phyloP scores from a whole-genome alignment of 345 rosid species.

The Mercurialis annua region DNA sequence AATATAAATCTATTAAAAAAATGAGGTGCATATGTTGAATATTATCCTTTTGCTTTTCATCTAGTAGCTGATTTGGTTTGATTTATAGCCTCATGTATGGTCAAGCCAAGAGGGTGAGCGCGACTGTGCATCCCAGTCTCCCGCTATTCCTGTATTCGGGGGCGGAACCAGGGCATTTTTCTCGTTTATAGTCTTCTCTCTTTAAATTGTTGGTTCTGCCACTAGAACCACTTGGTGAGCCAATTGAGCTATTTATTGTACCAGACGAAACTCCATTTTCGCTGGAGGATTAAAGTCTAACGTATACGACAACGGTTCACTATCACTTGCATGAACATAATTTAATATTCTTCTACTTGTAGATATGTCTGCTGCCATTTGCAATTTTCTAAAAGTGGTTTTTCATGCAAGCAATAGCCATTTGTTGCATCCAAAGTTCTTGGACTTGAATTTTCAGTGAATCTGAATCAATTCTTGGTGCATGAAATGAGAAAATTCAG shows the following conservation, averaged over 20 bases:
- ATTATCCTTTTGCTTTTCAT: not conserved
- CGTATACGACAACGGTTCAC: not conserved
- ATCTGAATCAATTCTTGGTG: not conserved
- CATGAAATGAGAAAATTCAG: not conserved
- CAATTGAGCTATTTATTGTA: no score
- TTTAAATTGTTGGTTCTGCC: no score
- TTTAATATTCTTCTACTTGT: slow-evolving; percentile 1
- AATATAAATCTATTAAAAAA: not conserved
- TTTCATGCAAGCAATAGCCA: slow-evolving; percentile 7
- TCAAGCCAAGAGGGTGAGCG: not conserved
- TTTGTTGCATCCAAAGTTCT: slow-evolving; percentile 10
- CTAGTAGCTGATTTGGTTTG: not conserved
- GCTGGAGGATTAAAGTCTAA: no score
- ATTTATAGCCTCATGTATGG: not conserved
- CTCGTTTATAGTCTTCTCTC: no score
- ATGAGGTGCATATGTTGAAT: not conserved
- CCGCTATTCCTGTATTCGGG: no score
- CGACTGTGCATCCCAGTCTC: no score
- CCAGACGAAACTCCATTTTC: not conserved
- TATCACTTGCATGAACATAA: not conserved
- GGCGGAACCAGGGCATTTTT: no score
- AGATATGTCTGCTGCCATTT: slow-evolving; percentile 3
- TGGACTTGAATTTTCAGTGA: not conserved
- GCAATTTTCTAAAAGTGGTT: not conserved
- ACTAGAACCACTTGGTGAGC: no score